Evolutionary conservation across 1,284 basidiomycete species (phyloP), one percentile per base, ranked within the genome.

Genomic region (Austroboletus novae-zelandiae): DNA sequence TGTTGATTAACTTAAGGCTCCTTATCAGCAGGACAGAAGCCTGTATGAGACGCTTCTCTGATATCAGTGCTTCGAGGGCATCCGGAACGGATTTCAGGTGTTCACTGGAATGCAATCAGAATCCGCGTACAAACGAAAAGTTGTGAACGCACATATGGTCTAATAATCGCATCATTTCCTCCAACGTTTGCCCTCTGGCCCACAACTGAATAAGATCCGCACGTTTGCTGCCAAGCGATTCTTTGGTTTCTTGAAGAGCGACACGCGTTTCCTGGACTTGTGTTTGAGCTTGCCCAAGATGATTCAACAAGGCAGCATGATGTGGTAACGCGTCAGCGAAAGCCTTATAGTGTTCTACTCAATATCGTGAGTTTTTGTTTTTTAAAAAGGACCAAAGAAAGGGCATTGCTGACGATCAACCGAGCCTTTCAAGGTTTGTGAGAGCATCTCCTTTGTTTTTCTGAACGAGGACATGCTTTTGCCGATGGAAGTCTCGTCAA

Each of bases 11-110:
- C 68, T 96, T 98, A 48, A 97, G 71, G 63, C 91, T 94, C 42
- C 89, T 79, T 35, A 97, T 86, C 25, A 99, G 82, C 20, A 99
- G 74, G 14, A 92, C 83, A 2, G 96, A 86, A 0, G 96, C 96
- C 57, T 95, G 88, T 34, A 98, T 73, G 45, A 98, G 84, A 8
- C 90, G 84, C 67, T 99, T 99, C 69, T 98, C 97, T 1, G 94
- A 90, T 67, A 99, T 93, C n/a, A 98, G 74, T 6, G 87, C 86
- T 68, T 99, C 97, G 27, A 99, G 76, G 18, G 86, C 79, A 62
- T 99, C 97, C 1, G 97, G 96, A 1, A 98, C 87, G 43, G 86
- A 79, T 68, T 94, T 95, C 35, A 99, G 75, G 60, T 90, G 81
- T 65, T 98, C 95, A 50, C 95, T 97, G 11, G 29, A 32, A 50